Evolutionary conservation across 495 filamentous ascomycete species (phyloP), one percentile per base, ranked within the genome.

Genomic region (Penicillium coffeae): DNA sequence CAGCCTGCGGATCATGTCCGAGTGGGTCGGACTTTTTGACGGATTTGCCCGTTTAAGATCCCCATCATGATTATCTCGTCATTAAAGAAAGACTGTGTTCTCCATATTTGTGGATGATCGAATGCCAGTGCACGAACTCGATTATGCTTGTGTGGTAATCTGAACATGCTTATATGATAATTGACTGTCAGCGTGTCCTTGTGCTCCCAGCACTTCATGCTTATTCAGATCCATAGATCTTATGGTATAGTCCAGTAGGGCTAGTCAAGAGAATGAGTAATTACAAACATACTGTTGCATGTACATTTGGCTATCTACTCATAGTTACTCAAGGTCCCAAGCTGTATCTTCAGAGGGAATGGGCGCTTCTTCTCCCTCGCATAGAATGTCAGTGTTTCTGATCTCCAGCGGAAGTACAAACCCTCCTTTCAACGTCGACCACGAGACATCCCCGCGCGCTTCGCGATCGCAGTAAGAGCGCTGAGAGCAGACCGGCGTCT

Each of bases 361-460:
- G 1, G 36, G 32, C 4, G 40, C 40, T 16, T 42, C 35, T 1
- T 42, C 47, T 7, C 33, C 27, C 22, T 56, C 53, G 14, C 48
- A 56, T 2, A 51, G 15, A 18, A 56, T 56, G 25, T 51, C 39
- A 22, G 53, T 40, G 33, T 40, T 27, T 14, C 53, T 38, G 21
- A 56, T 40, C 39, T 56, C 48, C 6, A 33, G 33, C 3, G 53
- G 53, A 9, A 56, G 45, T 14, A 56, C 21, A 41, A 56, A 56
- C 3, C 53, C 44, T 32, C 48, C 53, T 10, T 51, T 45, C 21
- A 56, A 43, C 32, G 48, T 51, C 7, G 34, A 51, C 38, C 48
- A 56, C 1, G 48, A 21, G n/a, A 40, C 13, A 44, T 51, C 48
- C 1, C 48, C 44, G 8, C 22, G 43, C 3, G 48, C 44, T 3